Evolutionary conservation across 495 filamentous ascomycete genomes (phyloP), one percentile per base, ranked within the genome.

Genomic region (Lasiosphaeria hispida): DNA sequence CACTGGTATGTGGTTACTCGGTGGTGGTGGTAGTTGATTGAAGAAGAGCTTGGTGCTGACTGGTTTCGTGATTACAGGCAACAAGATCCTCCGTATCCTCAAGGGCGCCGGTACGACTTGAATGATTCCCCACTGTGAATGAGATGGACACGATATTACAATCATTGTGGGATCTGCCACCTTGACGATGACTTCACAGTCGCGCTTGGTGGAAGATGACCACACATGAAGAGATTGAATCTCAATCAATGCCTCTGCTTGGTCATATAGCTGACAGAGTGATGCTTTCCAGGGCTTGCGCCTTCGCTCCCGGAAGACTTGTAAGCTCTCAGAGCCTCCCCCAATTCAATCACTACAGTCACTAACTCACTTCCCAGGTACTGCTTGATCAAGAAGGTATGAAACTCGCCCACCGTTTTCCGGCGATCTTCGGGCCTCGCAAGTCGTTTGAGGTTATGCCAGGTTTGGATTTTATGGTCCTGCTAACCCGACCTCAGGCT

Each of bases 341-440:
- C n/a, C 19, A 23, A 2, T 39, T 49, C 8, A 37, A 6, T 55
- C 0, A 33, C 36, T 41, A 2, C 10, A 17, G 8, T 48, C 43
- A 17, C 59, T 65, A 45, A 65, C 5, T 30, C 59, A 9, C 41
- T 10, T 14, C 40, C 8, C 56, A 30, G 23, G 23, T 91, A 91
- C 84, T 90, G 92, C 88, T 85, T 98, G 75, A 97, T 98, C 87
- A 97, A 96, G 88, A 98, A 98, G 90, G 92, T 92, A 75, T 65
- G 77, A 41, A 40, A 8, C 8, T 10, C 49, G 19, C 64, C 5
- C n/a, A 43, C 48, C 43, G 35, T 10, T 1, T 10, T 13, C 6
- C 17, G 18, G 5, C 23, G 5, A 30, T 30, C 23, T 30, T 30
- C 5, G 23, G 23, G 23, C 2, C 23, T 30, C 23, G 23, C 23